Evolutionary conservation across 805 yeast genomes (phyloP).

Genomic region (Wickerhamiella spandovensis): DNA sequence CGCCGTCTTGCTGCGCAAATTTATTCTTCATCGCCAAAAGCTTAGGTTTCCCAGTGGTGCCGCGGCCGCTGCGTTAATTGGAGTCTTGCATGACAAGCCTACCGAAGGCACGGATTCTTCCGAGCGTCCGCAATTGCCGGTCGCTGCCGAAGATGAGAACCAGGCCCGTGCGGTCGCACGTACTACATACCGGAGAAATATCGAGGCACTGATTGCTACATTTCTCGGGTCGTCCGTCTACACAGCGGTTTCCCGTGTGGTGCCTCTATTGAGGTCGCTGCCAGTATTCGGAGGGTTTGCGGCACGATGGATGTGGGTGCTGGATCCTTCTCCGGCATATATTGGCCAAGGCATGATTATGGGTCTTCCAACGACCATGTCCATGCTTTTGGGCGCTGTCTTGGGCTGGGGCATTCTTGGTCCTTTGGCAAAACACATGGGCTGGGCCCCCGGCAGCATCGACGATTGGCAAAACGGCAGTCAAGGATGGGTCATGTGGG

Average conservation of each 20-base stretch:
- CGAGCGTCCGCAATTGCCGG: slow-evolving; percentile 1
- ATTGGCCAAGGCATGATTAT: slow-evolving; percentile 95
- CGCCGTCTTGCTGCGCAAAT: slow-evolving; percentile 77
- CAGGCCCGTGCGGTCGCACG: slow-evolving; percentile 1
- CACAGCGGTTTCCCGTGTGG: slow-evolving; percentile 56
- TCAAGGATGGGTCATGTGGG: slow-evolving; percentile 97
- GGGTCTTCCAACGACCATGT: slow-evolving; percentile 85
- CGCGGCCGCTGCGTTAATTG: slow-evolving; percentile 87
- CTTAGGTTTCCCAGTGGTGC: slow-evolving; percentile 89
- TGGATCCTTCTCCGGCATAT: slow-evolving; percentile 95
- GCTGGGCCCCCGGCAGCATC: slow-evolving; percentile 84
- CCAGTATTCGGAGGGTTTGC: slow-evolving; percentile 64
- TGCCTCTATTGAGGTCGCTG: slow-evolving; percentile 52
- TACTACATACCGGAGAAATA: slow-evolving; percentile 33
- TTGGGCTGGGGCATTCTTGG: slow-evolving; percentile 91
- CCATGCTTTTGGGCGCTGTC: slow-evolving; percentile 81
- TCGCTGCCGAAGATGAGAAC: background rate
- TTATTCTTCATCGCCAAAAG: slow-evolving; percentile 77
- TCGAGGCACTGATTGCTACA: slow-evolving; percentile 44
- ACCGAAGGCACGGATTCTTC: slow-evolving; percentile 4
- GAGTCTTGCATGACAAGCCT: slow-evolving; percentile 64
- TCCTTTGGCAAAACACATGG: slow-evolving; percentile 52
- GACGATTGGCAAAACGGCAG: slow-evolving; percentile 91
- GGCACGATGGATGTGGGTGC: slow-evolving; percentile 66
- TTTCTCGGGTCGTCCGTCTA: slow-evolving; percentile 58